Conservation (phyloP, 805 yeast genomes). For the Myxozyma vanderwaltii region DNA sequence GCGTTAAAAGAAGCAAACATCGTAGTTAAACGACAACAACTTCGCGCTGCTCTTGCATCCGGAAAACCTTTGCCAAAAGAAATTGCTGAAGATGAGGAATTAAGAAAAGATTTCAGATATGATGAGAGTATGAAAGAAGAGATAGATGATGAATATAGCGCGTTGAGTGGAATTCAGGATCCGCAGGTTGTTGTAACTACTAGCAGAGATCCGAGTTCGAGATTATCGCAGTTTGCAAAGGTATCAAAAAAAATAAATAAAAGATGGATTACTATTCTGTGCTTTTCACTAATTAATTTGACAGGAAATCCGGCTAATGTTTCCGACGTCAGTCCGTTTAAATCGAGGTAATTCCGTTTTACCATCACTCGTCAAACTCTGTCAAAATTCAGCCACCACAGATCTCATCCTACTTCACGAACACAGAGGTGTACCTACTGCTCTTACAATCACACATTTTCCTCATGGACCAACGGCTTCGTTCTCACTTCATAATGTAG, state of each 20-base stretch:
- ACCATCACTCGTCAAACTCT: slow-evolving; percentile 80
- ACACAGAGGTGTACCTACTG: slow-evolving; percentile 97
- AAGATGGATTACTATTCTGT: too few species aligned
- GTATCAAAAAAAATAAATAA: not conserved
- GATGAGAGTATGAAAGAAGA: slow-evolving; percentile 70
- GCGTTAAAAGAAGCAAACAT: slow-evolving; percentile 86
- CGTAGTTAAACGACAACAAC: slow-evolving; percentile 81
- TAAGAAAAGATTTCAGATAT: slow-evolving; percentile 79
- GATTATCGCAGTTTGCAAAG: slow-evolving; percentile 86
- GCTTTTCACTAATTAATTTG: too few species aligned
- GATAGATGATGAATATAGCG: slow-evolving; percentile 89
- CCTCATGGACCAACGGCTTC: slow-evolving; percentile 98
- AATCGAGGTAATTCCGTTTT: slow-evolving; percentile 92
- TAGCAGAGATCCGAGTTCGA: slow-evolving; percentile 84
- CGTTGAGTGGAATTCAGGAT: slow-evolving; percentile 81
- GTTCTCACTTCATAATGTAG: slow-evolving; percentile 92
- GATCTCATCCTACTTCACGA: slow-evolving; percentile 89
- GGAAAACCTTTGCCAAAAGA: slow-evolving; percentile 92
- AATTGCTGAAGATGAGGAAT: slow-evolving; percentile 77
- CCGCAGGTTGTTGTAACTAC: slow-evolving; percentile 93
- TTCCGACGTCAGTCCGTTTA: slow-evolving; percentile 84
- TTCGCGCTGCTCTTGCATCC: slow-evolving; percentile 83
- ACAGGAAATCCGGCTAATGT: slow-evolving; percentile 80
- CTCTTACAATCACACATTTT: slow-evolving; percentile 87
- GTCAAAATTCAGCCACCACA: slow-evolving; percentile 76